Percentiles rank a stretch among this genome's conserved stretches.
Conservation (phyloP, 2,329 filamentous ascomycete species). For the Curvularia verruculosa region DNA sequence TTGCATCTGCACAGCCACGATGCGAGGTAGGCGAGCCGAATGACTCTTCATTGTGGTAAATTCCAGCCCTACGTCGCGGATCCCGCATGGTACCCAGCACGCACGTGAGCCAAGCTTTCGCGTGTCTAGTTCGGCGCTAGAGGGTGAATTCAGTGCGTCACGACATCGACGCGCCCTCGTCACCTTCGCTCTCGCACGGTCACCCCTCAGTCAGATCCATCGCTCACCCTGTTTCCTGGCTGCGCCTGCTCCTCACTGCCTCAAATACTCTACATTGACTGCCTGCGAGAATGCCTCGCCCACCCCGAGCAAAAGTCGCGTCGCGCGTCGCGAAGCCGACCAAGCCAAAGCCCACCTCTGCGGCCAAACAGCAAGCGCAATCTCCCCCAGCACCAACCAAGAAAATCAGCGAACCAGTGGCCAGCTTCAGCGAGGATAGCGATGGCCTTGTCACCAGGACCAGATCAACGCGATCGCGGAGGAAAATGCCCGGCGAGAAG, state of each 20-base stretch:
- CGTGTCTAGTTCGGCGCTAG: constrained; percentile 18
- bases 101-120: constrained; percentile 19
- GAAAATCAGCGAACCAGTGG: constrained; percentile 20
- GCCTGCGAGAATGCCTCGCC: constrained; percentile 43
- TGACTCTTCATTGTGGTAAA: background rate
- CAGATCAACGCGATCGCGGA: constrained; percentile 27
- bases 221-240: constrained; percentile 13
- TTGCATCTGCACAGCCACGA: too few species aligned
- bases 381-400: constrained; percentile 23
- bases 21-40: background rate
- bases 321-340: constrained; percentile 40
- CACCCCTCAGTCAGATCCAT: constrained; percentile 6
- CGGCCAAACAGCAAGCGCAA: constrained; percentile 27
- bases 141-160: constrained; percentile 21
- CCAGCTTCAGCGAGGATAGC: constrained; percentile 46
- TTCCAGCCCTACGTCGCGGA: background rate
- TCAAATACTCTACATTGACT: constrained; percentile 2
- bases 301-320: constrained; percentile 46
- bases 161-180: constrained; percentile 21
- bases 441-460: constrained; percentile 44
- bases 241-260: constrained; percentile 6
- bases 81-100: background rate
- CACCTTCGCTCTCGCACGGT: constrained; percentile 13
- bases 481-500: constrained; percentile 27
- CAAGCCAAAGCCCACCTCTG: constrained; percentile 26